Evolutionary conservation across 1,139 yeast genomes (phyloP), one percentile per base, ranked within the genome.

Genomic region (Yamadazyma membranifaciens): DNA sequence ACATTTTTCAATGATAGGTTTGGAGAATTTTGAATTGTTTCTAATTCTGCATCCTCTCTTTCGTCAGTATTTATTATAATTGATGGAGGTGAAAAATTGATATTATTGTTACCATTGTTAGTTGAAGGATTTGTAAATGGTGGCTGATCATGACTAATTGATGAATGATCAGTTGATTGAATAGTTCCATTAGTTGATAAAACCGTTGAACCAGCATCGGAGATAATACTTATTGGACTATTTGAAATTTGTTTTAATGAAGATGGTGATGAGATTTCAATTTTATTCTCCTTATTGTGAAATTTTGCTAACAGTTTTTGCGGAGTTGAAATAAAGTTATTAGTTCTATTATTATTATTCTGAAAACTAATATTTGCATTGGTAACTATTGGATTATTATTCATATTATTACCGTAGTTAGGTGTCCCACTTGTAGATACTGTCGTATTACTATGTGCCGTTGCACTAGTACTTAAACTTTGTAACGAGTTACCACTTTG

Each of bases 111-210:
- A 15, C 27, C 26, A 31, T 32, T 28, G 12, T 35, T 31, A 25
- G 27, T n/a, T n/a, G 15, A 5, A 11, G 24, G 14, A 16, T 6
- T 22, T 33, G 30, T 16, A 10, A 33, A 13, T 9, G 26, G 11
- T 22, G 35, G 30, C n/a, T 46, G 48, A 12, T 33, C 35, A 14
- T 56, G 62, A 2, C 65, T 58, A 6, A 53, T 37, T 13, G 67
- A 59, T 1, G 69, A 63, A 43, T 60, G 64, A 34, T 65, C 69
- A 1, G 71, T 64, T 2, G 67, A 62, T 34, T 58, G 67, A 14
- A 57, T 49, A 3, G 69, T 60, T 15, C 63, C 65, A 40, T 50
- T 58, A 24, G 60, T 54, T 0, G 69, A 63, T 14, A 62, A 51
- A 6, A 62, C 54, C 7, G 67, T 54, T 4, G 66, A 60, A 7